These are phyloP conservation scores for Monosporascus sp. DNA, from an alignment of 2,329 filamentous ascomycete species.

Conservation along the genomic window DNA sequence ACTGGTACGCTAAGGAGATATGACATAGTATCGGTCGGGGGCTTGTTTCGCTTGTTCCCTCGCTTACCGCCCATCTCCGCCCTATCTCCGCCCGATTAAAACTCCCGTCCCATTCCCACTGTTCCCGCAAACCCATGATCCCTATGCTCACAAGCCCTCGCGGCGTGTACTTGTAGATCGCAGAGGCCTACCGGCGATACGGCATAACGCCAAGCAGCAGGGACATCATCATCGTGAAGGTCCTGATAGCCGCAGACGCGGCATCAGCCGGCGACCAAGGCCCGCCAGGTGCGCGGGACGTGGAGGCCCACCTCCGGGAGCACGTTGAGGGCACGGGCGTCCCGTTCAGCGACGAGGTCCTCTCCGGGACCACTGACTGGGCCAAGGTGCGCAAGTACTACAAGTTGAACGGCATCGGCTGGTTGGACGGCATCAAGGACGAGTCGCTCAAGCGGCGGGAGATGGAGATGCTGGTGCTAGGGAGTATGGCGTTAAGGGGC, in stretches of 20 bases:
- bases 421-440: slow-evolving; percentile 42
- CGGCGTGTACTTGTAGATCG: slow-evolving; percentile 55
- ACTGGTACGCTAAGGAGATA: too few relatives aligned
- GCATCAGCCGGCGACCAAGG: not conserved
- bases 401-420: slow-evolving; percentile 65
- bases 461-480: slow-evolving; percentile 65
- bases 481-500: slow-evolving; percentile 73
- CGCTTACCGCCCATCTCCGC: too few relatives aligned
- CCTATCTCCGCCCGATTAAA: too few relatives aligned
- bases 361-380: slow-evolving; percentile 58
- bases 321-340: slow-evolving; percentile 58
- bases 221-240: slow-evolving; percentile 75
- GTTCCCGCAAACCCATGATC: not conserved
- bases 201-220: slow-evolving; percentile 70
- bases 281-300: slow-evolving; percentile 33
- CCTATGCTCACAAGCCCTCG: slow-evolving; percentile 2
- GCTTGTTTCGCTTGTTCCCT: too few relatives aligned
- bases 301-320: slow-evolving; percentile 55
- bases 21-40: too few relatives aligned
- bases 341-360: slow-evolving; percentile 58
- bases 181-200: slow-evolving; percentile 85
- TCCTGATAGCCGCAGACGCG: slow-evolving; percentile 45
- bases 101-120: not conserved
- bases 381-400: slow-evolving; percentile 77
- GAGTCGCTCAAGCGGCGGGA: slow-evolving; percentile 43